phyloP scores from a whole-genome alignment of 2,329 filamentous ascomycete genomes.

The Neophaeococcomyces aloes region DNA sequence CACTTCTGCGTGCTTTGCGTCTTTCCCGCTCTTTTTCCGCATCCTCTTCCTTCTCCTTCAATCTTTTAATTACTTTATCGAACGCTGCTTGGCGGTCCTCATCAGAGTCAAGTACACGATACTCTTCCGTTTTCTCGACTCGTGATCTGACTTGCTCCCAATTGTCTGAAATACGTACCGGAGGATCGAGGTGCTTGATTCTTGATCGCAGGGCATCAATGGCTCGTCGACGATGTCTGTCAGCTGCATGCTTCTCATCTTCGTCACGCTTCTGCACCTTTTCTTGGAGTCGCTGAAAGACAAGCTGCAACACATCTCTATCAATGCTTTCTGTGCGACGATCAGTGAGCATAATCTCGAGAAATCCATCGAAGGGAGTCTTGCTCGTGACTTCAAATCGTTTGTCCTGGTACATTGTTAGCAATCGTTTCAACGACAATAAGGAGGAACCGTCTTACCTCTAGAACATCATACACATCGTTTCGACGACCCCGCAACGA shows the following conservation, averaged over 20 bases:
- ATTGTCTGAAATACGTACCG: slow-evolving; percentile 64
- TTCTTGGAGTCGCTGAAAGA: slow-evolving; percentile 80
- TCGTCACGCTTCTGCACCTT: slow-evolving; percentile 74
- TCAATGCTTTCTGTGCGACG: slow-evolving; percentile 80
- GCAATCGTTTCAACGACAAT: slow-evolving; percentile 15
- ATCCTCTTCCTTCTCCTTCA: slow-evolving; percentile 87
- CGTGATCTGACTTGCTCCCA: slow-evolving; percentile 80
- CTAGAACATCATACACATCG: slow-evolving; percentile 75
- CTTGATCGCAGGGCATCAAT: slow-evolving; percentile 73
- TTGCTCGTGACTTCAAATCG: slow-evolving; percentile 80
- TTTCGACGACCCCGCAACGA: slow-evolving; percentile 71
- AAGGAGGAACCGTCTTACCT: slow-evolving; percentile 49
- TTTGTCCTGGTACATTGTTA: slow-evolving; percentile 57
- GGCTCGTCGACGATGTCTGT: slow-evolving; percentile 74
- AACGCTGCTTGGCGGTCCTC: slow-evolving; percentile 74
- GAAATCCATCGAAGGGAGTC: slow-evolving; percentile 82
- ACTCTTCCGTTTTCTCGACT: slow-evolving; percentile 73
- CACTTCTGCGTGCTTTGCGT: slow-evolving; percentile 46
- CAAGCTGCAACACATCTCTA: slow-evolving; percentile 63
- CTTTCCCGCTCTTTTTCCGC: slow-evolving; percentile 51
- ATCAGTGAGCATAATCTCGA: slow-evolving; percentile 71
- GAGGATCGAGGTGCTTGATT: slow-evolving; percentile 84
- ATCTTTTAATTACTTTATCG: slow-evolving; percentile 78
- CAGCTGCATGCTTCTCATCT: slow-evolving; percentile 69
- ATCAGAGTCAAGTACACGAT: slow-evolving; percentile 69